These are phyloP conservation scores for Priceomyces castillae DNA, from an alignment of 805 yeast species.

Conservation along the genomic window DNA sequence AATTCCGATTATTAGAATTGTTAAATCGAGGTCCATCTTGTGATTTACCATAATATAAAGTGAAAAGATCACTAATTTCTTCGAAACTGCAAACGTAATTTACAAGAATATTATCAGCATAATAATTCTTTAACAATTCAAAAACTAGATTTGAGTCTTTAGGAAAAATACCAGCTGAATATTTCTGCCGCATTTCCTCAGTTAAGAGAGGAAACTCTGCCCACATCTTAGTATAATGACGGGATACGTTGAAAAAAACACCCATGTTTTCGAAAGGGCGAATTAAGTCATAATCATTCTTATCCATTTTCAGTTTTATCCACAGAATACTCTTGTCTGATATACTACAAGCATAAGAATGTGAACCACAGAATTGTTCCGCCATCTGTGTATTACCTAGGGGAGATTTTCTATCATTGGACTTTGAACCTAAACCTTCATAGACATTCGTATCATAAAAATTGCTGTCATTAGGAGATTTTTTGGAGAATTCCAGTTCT, in stretches of 20 bases:
- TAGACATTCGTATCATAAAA: neutral
- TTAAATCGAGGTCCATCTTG: neutral
- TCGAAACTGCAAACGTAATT: constrained; percentile 17
- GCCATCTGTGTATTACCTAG: neutral
- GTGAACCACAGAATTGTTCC: constrained; percentile 33
- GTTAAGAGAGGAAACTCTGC: constrained; percentile 26
- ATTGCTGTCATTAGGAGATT: neutral
- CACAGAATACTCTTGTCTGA: constrained; percentile 35
- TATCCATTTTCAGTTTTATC: constrained; percentile 27
- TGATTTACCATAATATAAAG: neutral
- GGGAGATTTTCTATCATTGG: neutral
- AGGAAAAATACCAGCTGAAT: constrained; percentile 18
- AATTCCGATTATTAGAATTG: neutral
- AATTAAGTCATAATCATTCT: constrained; percentile 16
- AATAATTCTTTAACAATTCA: constrained; percentile 26
- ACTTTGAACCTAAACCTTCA: too few relatives aligned
- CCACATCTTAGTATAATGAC: constrained; percentile 14
- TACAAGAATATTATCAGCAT: constrained; percentile 20
- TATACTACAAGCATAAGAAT: constrained; percentile 34
- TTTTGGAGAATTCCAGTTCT: too few relatives aligned
- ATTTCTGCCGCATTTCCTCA: constrained; percentile 22
- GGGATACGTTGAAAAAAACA: constrained; percentile 22
- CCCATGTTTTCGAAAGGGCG: constrained; percentile 26
- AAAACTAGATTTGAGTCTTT: constrained; percentile 20
- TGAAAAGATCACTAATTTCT: neutral